A percentile compares a stretch with the other conserved stretches of the same genome.
Conservation (phyloP, 345 rosid genomes). For the Aethionema arabicum region DNA sequence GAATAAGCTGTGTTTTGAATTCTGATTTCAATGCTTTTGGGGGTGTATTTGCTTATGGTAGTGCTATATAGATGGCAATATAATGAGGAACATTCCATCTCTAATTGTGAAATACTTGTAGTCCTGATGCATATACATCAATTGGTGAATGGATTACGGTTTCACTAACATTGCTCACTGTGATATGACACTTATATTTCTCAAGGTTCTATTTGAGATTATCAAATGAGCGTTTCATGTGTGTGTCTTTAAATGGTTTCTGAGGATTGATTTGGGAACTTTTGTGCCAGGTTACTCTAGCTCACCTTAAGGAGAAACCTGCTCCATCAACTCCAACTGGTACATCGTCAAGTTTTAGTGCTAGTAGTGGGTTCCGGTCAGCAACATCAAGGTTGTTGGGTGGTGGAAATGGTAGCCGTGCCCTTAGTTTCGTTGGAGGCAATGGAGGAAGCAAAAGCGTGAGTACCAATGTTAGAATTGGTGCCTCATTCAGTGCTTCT, state of each 20-base stretch:
- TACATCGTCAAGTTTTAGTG: constrained; percentile 66
- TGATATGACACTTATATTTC: background rate
- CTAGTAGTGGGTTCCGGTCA: constrained; percentile 83
- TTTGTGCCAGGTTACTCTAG: constrained; percentile 73
- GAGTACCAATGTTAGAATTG: constrained; percentile 71
- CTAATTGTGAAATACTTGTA: background rate
- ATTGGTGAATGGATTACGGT: constrained; percentile 15
- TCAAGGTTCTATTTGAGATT: too few species aligned
- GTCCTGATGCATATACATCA: constrained; percentile 1
- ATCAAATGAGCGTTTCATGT: too few species aligned
- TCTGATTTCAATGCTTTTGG: constrained; percentile 5
- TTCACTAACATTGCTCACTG: constrained; percentile 23
- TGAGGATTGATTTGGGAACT: background rate
- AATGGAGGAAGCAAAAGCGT: constrained; percentile 83
- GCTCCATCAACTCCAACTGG: constrained; percentile 82
- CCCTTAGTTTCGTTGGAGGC: constrained; percentile 89
- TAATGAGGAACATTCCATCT: background rate
- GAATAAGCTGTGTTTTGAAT: background rate
- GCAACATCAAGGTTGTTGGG: constrained; percentile 92
- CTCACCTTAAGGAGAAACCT: constrained; percentile 89
- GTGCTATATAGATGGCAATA: background rate
- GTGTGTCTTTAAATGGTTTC: background rate
- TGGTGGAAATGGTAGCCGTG: constrained; percentile 80
- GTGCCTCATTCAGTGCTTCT: constrained; percentile 80
- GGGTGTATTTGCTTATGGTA: background rate